Base-by-base conservation (phyloP, 176 grass and related monocot species). In the Triticum dicoccoides region DNA sequence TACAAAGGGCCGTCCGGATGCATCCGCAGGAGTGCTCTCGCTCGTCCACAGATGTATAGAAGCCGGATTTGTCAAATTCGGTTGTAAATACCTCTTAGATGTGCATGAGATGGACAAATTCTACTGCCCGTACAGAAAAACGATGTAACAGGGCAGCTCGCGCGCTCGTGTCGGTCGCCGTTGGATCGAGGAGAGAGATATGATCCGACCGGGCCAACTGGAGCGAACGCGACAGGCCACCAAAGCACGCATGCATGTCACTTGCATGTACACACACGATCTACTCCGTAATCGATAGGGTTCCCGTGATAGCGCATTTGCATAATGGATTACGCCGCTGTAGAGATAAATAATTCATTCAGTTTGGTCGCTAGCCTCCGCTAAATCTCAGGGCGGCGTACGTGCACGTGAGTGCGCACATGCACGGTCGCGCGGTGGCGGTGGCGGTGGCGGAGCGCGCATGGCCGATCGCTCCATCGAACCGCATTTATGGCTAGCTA, bases 151-250 rank as follows among this genome's bases (percentile, higher is more conserved):
- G 21, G 21, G 37, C 69, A 51, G 38, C 32, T 20, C 4, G 73
- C 13, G 15, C 44, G 44, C 37, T 11, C 69, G 69, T 76, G 73
- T 76, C 73, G 73, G 73, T 18, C 14, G 24, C 6, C 0, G 13
- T 3, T 15, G 27, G 42, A 42, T 72, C 69, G 44, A 47, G 0
- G 44, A 47, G 44, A 47, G 44, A 13, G 3, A 47, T 47, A 47
- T 7, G 41, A 74, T 76, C 81, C 81, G 33, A 83, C 81, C 81
- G 81, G 33, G 49, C 70, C 81, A 83, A 20, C 33, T 83, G 49
- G 67, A 72, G 13, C 3, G 81, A 83, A 10, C 47, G 32, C 81
- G 81, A 83, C 67, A 61, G 66, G 80, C 17, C 11, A 82, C 80
- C 80, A 70, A 71, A 70, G 30, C 41, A 34, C 24, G 30, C 72